Conservation (phyloP, 768 basidiomycete species). For the Hericium rajendrae region DNA sequence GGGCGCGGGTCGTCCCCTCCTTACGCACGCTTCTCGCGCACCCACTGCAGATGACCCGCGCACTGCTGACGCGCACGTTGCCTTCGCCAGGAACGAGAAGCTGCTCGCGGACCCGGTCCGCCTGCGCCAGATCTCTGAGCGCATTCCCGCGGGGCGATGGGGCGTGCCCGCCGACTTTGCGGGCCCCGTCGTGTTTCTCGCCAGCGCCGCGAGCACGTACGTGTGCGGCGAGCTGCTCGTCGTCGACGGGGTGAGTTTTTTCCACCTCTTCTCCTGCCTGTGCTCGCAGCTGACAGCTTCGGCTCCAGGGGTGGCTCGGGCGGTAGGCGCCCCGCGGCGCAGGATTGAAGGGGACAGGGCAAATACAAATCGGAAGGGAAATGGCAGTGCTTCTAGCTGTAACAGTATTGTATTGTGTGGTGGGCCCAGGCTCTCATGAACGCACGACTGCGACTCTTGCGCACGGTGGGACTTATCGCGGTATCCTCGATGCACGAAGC, state of each 20-base stretch:
- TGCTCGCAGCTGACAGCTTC: slow-evolving; percentile 1
- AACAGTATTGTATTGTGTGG: too few relatives aligned
- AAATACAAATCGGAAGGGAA: not conserved
- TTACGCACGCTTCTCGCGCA: not conserved
- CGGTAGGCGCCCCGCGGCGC: slow-evolving; percentile 6
- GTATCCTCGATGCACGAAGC: too few relatives aligned
- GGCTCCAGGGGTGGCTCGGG: slow-evolving; percentile 19
- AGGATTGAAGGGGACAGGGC: not conserved
- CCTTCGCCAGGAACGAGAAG: slow-evolving; percentile 45
- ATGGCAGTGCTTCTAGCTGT: too few relatives aligned
- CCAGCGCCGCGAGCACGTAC: slow-evolving; percentile 54
- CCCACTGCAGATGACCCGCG: slow-evolving; percentile 1
- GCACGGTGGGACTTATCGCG: too few relatives aligned
- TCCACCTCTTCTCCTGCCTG: not conserved
- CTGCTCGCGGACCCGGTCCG: slow-evolving; percentile 53
- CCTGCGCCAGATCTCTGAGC: slow-evolving; percentile 57
- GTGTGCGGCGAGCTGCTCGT: slow-evolving; percentile 59
- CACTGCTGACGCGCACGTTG: not conserved
- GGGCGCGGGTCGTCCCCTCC: not conserved
- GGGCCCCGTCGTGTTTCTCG: slow-evolving; percentile 57
- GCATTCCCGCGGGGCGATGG: slow-evolving; percentile 64
- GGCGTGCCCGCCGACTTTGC: slow-evolving; percentile 58
- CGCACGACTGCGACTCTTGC: too few relatives aligned
- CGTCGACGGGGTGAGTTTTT: slow-evolving; percentile 55
- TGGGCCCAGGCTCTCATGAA: too few relatives aligned